Evolutionary conservation across 495 filamentous ascomycete species (phyloP).

Genomic region (Trichodelitschia bisporula): DNA sequence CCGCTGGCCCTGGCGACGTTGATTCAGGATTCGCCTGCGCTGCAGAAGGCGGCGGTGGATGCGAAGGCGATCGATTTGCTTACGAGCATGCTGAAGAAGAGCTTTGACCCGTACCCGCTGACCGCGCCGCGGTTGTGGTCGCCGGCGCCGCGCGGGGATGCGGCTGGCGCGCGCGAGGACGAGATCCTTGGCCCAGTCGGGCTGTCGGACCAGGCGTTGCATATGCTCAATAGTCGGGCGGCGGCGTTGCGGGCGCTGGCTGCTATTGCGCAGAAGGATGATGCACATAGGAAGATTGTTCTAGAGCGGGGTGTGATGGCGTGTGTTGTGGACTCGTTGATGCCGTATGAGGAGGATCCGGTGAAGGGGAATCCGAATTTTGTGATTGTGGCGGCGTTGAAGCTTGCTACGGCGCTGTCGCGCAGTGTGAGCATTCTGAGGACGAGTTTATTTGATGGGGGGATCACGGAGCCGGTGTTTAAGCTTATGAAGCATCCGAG

Average conservation of each 20-base stretch:
- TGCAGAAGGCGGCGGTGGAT: slow-evolving; percentile 68
- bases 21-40: slow-evolving; percentile 43
- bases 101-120: slow-evolving; percentile 22
- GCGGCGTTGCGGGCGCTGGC: slow-evolving; percentile 56
- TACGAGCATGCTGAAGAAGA: slow-evolving; percentile 53
- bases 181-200: slow-evolving; percentile 34
- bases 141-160: slow-evolving; percentile 5
- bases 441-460: slow-evolving; percentile 68
- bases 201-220: slow-evolving; percentile 34
- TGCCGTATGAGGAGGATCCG: slow-evolving; percentile 18
- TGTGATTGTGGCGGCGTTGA: slow-evolving; percentile 71
- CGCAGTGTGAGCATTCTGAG: slow-evolving; percentile 63
- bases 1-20: slow-evolving; percentile 54
- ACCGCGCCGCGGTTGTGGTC: slow-evolving; percentile 12
- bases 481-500: slow-evolving; percentile 48
- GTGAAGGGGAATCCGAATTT: slow-evolving; percentile 25
- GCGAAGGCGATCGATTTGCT: slow-evolving; percentile 47
- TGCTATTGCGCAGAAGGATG: slow-evolving; percentile 52
- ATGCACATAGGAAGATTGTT: slow-evolving; percentile 61
- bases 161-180: slow-evolving; percentile 2
- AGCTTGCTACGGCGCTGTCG: slow-evolving; percentile 47
- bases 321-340: slow-evolving; percentile 65
- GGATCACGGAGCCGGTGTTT: slow-evolving; percentile 57
- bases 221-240: slow-evolving; percentile 55
- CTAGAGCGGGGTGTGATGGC: slow-evolving; percentile 46